Evolutionary conservation across 176 grass and related monocot species (phyloP).

Genomic region (Juncus effusus): DNA sequence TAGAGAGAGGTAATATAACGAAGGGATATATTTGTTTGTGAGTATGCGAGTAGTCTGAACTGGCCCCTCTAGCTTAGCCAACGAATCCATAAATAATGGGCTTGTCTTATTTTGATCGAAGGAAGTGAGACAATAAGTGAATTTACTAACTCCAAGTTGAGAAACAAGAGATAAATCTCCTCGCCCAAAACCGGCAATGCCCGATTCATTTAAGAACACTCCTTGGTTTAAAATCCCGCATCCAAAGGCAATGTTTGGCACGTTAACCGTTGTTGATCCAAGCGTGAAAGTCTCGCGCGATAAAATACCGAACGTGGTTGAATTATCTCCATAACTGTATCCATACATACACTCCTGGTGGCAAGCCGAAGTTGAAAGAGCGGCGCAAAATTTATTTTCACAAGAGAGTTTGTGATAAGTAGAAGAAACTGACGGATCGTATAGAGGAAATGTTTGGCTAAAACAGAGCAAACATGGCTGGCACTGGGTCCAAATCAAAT

Average conservation of each 20-base stretch:
- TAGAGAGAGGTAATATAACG: conserved; percentile 62
- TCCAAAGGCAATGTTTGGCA: conserved; percentile 46
- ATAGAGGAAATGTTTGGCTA: conserved; percentile 42
- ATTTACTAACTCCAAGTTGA: conserved; percentile 51
- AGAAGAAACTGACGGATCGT: conserved; percentile 47
- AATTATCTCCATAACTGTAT: conserved; percentile 56
- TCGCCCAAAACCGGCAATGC: conserved; percentile 70
- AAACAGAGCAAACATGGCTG: conserved; percentile 56
- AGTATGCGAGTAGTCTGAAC: conserved; percentile 41
- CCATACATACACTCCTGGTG: conserved; percentile 43
- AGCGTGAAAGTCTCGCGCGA: conserved; percentile 55
- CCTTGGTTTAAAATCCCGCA: conserved; percentile 66
- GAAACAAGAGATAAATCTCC: conserved; percentile 41
- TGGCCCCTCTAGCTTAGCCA: conserved; percentile 29
- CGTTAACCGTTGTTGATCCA: not conserved
- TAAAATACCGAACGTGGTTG: conserved; percentile 41
- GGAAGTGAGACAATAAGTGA: conserved; percentile 80
- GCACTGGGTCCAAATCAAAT: conserved; percentile 93
- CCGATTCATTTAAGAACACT: conserved; percentile 62
- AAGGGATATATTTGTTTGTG: conserved; percentile 36
- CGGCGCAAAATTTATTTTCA: conserved; percentile 33
- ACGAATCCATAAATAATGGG: conserved; percentile 58
- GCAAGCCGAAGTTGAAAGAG: conserved; percentile 38
- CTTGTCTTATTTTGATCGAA: conserved; percentile 54
- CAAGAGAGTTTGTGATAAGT: conserved; percentile 54